phyloP scores from a whole-genome alignment of 2,329 filamentous ascomycete genomes.

The Dactylella cylindrospora region DNA sequence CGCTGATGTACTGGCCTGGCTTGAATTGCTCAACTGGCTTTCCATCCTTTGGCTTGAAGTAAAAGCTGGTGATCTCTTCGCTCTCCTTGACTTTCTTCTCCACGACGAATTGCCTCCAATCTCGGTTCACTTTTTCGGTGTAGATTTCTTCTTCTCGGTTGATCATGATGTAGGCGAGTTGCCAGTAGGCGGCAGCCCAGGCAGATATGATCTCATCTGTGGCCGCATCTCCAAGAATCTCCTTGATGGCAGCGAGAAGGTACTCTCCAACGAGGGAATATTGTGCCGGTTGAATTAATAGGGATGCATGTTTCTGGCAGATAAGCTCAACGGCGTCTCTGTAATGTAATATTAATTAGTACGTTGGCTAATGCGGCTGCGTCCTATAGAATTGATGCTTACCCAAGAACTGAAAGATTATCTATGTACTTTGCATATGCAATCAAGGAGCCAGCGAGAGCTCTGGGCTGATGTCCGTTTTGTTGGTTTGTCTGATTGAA shows the following conservation, averaged over 20 bases:
- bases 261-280: slow-evolving; percentile 70
- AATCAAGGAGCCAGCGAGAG: slow-evolving; percentile 68
- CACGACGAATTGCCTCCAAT: slow-evolving; percentile 61
- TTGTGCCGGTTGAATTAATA: slow-evolving; percentile 69
- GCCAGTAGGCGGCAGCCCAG: slow-evolving; percentile 71
- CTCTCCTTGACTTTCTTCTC: slow-evolving; percentile 64
- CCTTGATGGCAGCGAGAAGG: slow-evolving; percentile 67
- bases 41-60: slow-evolving; percentile 66
- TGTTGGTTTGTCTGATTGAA: slow-evolving; percentile 72
- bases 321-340: slow-evolving; percentile 65
- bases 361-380: not conserved
- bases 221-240: slow-evolving; percentile 67
- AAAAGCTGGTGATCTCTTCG: slow-evolving; percentile 68
- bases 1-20: slow-evolving; percentile 73
- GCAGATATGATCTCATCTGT: slow-evolving; percentile 68
- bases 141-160: slow-evolving; percentile 65
- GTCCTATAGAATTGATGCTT: no score
- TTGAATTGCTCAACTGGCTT: slow-evolving; percentile 62
- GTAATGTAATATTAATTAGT: not conserved
- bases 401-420: slow-evolving; percentile 32
- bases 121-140: slow-evolving; percentile 52
- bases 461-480: slow-evolving; percentile 68
- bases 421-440: slow-evolving; percentile 70
- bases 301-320: slow-evolving; percentile 72
- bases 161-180: slow-evolving; percentile 72